Conservation (phyloP, 768 basidiomycete genomes). For the Lactarius deliciosus region DNA sequence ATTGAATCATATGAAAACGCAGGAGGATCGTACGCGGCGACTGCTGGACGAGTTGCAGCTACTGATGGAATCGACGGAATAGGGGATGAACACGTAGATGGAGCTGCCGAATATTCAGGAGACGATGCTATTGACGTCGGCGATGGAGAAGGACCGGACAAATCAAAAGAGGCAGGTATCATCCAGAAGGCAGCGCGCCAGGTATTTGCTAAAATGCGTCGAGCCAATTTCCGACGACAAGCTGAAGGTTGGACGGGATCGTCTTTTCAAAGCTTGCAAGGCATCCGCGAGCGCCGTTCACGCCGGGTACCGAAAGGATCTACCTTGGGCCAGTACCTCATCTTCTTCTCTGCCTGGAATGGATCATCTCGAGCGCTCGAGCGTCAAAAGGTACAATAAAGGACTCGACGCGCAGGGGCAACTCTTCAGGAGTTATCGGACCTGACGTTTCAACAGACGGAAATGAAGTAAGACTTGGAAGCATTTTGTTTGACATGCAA, state of each 20-base stretch:
- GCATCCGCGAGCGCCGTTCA: slow-evolving; percentile 7
- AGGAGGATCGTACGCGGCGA: neutral
- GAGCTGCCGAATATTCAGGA: slow-evolving; percentile 4
- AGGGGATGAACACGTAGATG: neutral
- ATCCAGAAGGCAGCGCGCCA: slow-evolving; percentile 18
- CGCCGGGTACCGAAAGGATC: slow-evolving; percentile 8
- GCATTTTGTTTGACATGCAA: neutral
- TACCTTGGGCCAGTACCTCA: slow-evolving; percentile 23
- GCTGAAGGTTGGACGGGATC: slow-evolving; percentile 7
- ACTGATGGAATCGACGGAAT: neutral
- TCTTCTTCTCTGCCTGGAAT: slow-evolving; percentile 25
- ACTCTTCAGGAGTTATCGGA: slow-evolving; percentile 16
- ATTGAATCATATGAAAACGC: neutral
- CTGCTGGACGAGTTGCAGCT: neutral
- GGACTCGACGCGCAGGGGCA: neutral
- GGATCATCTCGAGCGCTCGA: slow-evolving; percentile 2
- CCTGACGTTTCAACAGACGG: neutral
- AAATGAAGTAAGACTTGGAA: slow-evolving; percentile 3
- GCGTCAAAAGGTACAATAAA: slow-evolving; percentile 7
- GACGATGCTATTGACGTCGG: neutral
- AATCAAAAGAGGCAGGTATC: neutral
- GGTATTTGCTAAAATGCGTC: neutral
- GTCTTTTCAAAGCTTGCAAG: slow-evolving; percentile 17
- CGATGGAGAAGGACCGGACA: slow-evolving; percentile 12
- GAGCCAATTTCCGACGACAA: neutral